phyloP scores from a whole-genome alignment of 2,329 filamentous ascomycete genomes.

The Alternaria sp. region DNA sequence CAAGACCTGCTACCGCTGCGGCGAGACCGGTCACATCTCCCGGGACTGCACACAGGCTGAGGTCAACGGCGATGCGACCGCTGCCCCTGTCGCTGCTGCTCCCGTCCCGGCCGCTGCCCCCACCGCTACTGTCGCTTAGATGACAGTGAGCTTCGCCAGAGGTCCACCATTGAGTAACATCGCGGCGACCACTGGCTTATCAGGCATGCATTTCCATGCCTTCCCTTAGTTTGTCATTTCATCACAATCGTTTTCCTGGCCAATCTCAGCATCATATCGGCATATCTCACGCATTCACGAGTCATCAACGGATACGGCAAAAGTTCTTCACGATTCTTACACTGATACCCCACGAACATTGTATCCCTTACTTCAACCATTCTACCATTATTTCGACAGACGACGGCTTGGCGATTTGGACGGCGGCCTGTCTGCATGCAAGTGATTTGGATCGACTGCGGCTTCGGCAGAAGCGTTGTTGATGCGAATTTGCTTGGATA shows the following conservation, averaged over 20 bases:
- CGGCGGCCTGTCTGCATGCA: slow-evolving; percentile 26
- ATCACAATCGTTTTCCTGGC: slow-evolving; percentile 42
- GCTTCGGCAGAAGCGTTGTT: slow-evolving; percentile 10
- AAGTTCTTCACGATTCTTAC: slow-evolving; percentile 51
- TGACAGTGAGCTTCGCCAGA: slow-evolving; percentile 1
- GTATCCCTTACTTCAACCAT: slow-evolving; percentile 45
- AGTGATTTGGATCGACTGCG: slow-evolving; percentile 15
- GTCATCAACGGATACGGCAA: slow-evolving; percentile 42
- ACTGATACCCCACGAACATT: slow-evolving; percentile 54
- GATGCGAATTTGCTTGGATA: slow-evolving; percentile 33
- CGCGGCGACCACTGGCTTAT: slow-evolving; percentile 13
- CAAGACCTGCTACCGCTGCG: slow-evolving; percentile 98
- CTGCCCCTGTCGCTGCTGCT: slow-evolving; percentile 29
- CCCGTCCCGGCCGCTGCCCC: slow-evolving; percentile 50
- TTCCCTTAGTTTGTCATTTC: slow-evolving; percentile 21
- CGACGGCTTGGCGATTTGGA: slow-evolving; percentile 47
- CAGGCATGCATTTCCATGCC: slow-evolving; percentile 16
- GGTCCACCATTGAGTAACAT: slow-evolving; percentile 27
- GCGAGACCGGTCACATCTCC: slow-evolving; percentile 94
- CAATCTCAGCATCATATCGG: slow-evolving; percentile 41
- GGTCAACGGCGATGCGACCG: slow-evolving; percentile 52
- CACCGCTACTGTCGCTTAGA: slow-evolving; percentile 50
- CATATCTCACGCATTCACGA: slow-evolving; percentile 49
- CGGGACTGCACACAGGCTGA: slow-evolving; percentile 88
- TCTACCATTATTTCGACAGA: slow-evolving; percentile 46